Evolutionary conservation across 768 basidiomycete species (phyloP).

Genomic region (Leucocoprinus sp.): DNA sequence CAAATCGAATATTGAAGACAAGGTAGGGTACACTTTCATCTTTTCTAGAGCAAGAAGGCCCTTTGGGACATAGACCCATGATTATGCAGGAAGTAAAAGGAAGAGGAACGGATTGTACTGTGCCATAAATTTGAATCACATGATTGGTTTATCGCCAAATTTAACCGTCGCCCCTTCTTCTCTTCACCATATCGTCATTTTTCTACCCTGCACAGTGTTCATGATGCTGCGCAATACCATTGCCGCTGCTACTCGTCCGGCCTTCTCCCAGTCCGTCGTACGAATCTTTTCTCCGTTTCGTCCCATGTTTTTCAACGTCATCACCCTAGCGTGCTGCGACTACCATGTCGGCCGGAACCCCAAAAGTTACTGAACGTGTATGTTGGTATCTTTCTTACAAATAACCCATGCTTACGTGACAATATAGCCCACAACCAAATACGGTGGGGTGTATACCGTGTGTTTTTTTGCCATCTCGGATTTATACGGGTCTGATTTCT

Average conservation of each 20-base stretch:
- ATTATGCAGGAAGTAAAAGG: constrained; percentile 3
- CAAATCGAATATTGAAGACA: constrained; percentile 54
- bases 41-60: too few relatives aligned
- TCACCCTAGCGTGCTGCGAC: constrained; percentile 60
- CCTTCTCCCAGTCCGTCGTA: constrained; percentile 40
- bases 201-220: constrained; percentile 23
- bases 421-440: constrained; percentile 74
- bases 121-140: too few relatives aligned
- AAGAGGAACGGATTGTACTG: constrained; percentile 1
- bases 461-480: constrained; percentile 18
- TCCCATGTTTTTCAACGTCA: constrained; percentile 8
- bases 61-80: too few relatives aligned
- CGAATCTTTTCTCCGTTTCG: constrained; percentile 16
- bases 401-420: not conserved
- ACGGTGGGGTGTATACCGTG: constrained; percentile 89
- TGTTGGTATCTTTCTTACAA: constrained; percentile 17
- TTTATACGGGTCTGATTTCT: constrained; percentile 18
- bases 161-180: constrained; percentile 18
- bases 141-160: constrained; percentile 9
- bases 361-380: constrained; percentile 66
- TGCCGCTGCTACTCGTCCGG: constrained; percentile 46
- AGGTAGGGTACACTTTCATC: too few relatives aligned
- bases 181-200: constrained; percentile 8
- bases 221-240: constrained; percentile 64
- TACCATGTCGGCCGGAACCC: constrained; percentile 72